Percentiles rank a stretch among this genome's conserved stretches.
Conservation (phyloP, 441 rosid species). For the Macaranga tanarius region DNA sequence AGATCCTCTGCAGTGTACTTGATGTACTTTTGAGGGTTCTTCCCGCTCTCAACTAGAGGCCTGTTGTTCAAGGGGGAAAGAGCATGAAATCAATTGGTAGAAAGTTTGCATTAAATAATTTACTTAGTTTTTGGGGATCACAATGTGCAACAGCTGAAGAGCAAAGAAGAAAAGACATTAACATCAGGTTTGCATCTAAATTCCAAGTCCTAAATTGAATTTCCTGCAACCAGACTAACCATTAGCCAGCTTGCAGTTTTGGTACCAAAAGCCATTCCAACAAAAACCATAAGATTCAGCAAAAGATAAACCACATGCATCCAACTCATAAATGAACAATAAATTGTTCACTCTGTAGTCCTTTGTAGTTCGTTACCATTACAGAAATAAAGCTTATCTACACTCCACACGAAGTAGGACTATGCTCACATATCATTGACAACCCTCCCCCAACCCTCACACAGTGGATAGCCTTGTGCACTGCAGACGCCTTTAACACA, state of each 20-base stretch:
- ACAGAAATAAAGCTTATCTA: too few relatives aligned
- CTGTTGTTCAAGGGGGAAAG: constrained; percentile 36
- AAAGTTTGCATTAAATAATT: background rate
- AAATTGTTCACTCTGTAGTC: too few relatives aligned
- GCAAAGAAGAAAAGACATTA: background rate
- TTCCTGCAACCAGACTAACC: background rate
- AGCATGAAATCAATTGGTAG: background rate
- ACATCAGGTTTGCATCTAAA: background rate
- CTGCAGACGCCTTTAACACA: too few relatives aligned
- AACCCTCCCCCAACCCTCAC: too few relatives aligned
- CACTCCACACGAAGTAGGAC: too few relatives aligned
- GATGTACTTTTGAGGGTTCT: constrained; percentile 78
- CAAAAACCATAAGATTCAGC: background rate
- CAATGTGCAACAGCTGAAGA: too few relatives aligned
- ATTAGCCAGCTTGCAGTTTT: background rate
- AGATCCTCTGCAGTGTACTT: constrained; percentile 84
- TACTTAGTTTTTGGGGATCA: background rate
- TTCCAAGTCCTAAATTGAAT: background rate
- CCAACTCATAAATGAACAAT: background rate
- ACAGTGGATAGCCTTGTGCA: too few relatives aligned
- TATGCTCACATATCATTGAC: too few relatives aligned
- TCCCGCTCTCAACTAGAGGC: constrained; percentile 85
- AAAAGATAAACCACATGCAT: background rate
- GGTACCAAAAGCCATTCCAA: too few relatives aligned
- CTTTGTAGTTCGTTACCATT: too few relatives aligned